Evolutionary conservation across 441 rosid genomes (phyloP).

Genomic region (Capsella rubella): DNA sequence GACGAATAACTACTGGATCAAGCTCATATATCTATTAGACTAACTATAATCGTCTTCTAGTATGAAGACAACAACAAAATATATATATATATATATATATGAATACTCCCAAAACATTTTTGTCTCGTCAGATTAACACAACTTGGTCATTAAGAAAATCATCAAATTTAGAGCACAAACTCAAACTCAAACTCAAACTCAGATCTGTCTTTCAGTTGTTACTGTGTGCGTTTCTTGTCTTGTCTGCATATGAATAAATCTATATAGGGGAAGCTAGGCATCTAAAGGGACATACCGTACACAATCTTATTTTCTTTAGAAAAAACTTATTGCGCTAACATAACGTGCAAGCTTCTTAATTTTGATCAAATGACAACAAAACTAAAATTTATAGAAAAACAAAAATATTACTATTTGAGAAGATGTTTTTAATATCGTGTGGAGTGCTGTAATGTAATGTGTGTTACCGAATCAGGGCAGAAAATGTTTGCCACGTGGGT

Average conservation of each 20-base stretch:
- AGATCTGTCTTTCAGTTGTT: constrained; percentile 23
- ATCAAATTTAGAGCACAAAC: neutral
- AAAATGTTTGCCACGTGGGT: constrained; percentile 36
- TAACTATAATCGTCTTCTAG: constrained; percentile 22
- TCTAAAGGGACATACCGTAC: constrained; percentile 37
- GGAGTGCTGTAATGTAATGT: neutral
- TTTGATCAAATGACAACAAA: neutral
- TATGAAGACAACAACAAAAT: neutral
- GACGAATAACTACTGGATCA: constrained; percentile 3
- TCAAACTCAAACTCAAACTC: constrained; percentile 29
- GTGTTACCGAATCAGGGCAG: constrained; percentile 18
- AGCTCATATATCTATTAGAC: constrained; percentile 6
- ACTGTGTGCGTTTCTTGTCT: neutral
- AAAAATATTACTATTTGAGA: neutral
- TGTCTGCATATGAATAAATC: constrained; percentile 32
- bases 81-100: constrained; percentile 1
- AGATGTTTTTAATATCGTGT: constrained; percentile 24
- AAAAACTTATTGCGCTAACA: constrained; percentile 4
- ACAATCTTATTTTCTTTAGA: neutral
- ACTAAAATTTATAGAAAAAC: neutral
- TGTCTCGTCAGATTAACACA: constrained; percentile 24
- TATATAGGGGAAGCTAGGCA: neutral
- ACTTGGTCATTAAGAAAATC: neutral
- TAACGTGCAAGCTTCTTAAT: constrained; percentile 33
- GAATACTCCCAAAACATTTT: constrained; percentile 7